Evolutionary conservation across 2,329 filamentous ascomycete species (phyloP).

Genomic region (Cytospora leucostoma): DNA sequence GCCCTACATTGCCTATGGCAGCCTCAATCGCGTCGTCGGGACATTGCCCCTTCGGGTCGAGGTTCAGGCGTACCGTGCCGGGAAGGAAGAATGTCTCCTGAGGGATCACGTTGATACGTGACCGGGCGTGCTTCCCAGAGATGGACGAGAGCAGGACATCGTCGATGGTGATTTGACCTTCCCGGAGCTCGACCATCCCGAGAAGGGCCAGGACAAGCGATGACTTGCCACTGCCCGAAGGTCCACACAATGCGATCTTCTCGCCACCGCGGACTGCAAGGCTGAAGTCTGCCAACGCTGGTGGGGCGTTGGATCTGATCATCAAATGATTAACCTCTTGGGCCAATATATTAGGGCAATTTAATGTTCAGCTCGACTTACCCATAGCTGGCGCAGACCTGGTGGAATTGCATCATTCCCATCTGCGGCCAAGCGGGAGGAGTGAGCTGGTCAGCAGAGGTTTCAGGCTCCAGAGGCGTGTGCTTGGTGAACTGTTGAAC

Average conservation of each 20-base stretch:
- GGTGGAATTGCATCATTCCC: too few relatives aligned
- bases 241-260: conserved; percentile 5
- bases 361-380: too few relatives aligned
- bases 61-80: conserved; percentile 28
- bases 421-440: too few relatives aligned
- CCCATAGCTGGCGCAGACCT: too few relatives aligned
- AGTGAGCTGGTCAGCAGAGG: too few relatives aligned
- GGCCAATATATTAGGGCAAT: too few relatives aligned
- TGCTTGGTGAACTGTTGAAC: conserved; percentile 2
- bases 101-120: conserved; percentile 28
- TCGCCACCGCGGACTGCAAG: background rate
- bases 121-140: conserved; percentile 18
- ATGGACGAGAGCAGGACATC: conserved; percentile 55
- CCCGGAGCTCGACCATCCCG: conserved; percentile 24
- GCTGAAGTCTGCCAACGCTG: too few relatives aligned
- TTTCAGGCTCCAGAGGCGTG: too few relatives aligned
- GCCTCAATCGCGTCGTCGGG: conserved; percentile 20
- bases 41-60: conserved; percentile 24
- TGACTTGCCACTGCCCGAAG: conserved; percentile 27
- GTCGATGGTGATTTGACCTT: conserved; percentile 26
- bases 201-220: conserved; percentile 27
- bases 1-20: conserved; percentile 24
- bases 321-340: too few relatives aligned
- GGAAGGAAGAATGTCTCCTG: conserved; percentile 30
- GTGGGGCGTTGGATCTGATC: too few relatives aligned